Base-by-base conservation (phyloP, 1,284 basidiomycete species). In the Rhodotorula sp. region DNA sequence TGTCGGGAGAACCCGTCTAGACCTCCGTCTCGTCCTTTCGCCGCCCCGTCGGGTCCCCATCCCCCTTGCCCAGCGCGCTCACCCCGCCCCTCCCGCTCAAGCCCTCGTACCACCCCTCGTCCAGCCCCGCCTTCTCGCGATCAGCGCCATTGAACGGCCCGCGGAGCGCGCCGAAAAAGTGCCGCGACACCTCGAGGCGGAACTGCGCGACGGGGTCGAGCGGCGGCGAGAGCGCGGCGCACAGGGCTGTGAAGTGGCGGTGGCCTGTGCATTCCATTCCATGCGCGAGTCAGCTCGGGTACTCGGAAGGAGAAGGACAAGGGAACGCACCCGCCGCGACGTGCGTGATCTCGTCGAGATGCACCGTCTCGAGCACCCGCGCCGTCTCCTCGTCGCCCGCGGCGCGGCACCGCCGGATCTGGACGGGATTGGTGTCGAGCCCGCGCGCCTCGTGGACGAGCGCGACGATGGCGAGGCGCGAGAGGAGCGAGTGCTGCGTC, bases 391-490 rank as follows among this genome's bases (percentile, higher is more conserved):
- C 75, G 80, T 94, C 92, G 25, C 90, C 84, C 16, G 89, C 88
- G 46, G 86, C 85, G 13, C 85, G 83, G 78, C 93, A 91, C 72
- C 88, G 87, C 70, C 88, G 89, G 76, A 96, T 92, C 5, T 92
- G 93, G 19, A 86, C 84, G 0, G 92, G 92, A 79, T 92, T 92
- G 70, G 93, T 90, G 81, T 94, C 93, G 12, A 94, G 84, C 4
- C 92, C 92, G 44, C 92, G 84, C 2, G 92, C 91, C 83, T 94
- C 92, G 79, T 93, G 92, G 0, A 94, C 92, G 45, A 94, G 87
- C 78, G 93, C 92, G 75, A 94, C 92, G 80, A 94, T 93, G 3
- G 91, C 90, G 42, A 94, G 86, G 4, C 92, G 86, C 0, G 91
- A 85, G 49, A 88, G 86, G 46, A 94, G 85, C 3, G 90, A 91